Evolutionary conservation across 192 early-diverging fungal genomes (phyloP).

Genomic region (Phlyctochytrium planicorne): DNA sequence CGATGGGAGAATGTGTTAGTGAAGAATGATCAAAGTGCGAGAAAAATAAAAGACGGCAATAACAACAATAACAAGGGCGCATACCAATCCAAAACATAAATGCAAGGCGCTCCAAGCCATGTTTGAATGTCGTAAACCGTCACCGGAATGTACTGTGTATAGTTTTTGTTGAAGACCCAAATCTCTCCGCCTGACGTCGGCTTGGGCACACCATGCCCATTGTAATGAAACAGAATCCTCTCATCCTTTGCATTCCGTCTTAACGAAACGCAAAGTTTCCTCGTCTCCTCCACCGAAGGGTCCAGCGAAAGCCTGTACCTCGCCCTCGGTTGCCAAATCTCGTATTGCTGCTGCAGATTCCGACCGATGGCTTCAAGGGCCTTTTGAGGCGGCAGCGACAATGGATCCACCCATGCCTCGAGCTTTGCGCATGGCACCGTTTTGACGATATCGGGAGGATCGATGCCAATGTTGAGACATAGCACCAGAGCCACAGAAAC

Average conservation of each 20-base stretch:
- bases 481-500: constrained; percentile 82
- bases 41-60: not conserved
- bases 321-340: constrained; percentile 81
- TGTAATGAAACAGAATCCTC: constrained; percentile 95
- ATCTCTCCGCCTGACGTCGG: constrained; percentile 93
- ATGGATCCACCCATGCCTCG: constrained; percentile 96
- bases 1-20: not conserved
- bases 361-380: constrained; percentile 87
- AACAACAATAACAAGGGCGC: constrained; percentile 18
- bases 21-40: not conserved
- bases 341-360: constrained; percentile 90
- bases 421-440: constrained; percentile 85
- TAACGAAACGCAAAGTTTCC: constrained; percentile 81
- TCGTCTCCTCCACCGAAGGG: constrained; percentile 90
- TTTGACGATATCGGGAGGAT: constrained; percentile 90
- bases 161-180: constrained; percentile 98
- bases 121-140: constrained; percentile 87
- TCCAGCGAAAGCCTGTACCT: constrained; percentile 83
- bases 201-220: constrained; percentile 96
- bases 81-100: constrained; percentile 96
- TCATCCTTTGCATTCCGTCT: constrained; percentile 88
- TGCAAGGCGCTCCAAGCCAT: constrained; percentile 92
- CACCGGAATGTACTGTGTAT: constrained; percentile 98
- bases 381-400: constrained; percentile 69
- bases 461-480: constrained; percentile 94